A percentile compares a stretch with the other conserved stretches of the same genome.
Conservation (phyloP, 225 moss, liverwort and hornwort genomes). For the Physcomitrellopsis africana region DNA sequence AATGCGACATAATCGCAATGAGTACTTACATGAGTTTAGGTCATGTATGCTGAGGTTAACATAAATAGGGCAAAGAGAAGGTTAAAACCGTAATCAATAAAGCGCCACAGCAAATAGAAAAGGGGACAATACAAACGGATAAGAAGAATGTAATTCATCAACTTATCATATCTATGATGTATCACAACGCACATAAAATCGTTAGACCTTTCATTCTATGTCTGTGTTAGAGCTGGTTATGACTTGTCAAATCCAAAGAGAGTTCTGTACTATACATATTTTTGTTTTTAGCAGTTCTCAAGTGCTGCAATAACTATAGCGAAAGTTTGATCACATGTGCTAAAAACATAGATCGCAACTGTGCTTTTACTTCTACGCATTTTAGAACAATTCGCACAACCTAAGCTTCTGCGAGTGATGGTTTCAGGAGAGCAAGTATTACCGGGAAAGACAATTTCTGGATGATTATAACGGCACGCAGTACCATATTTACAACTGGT, state of each 20-base stretch:
- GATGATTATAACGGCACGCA: conserved; percentile 89
- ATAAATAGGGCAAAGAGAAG: neutral
- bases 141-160: neutral
- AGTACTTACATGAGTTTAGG: neutral
- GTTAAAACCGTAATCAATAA: neutral
- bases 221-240: fast-evolving
- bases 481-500: conserved; percentile 88
- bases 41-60: neutral
- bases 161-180: neutral
- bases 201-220: neutral
- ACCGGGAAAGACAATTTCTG: conserved; percentile 67
- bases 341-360: neutral
- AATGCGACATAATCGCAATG: neutral
- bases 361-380: neutral
- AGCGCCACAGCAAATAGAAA: neutral
- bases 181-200: too few species aligned
- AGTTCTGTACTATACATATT: neutral
- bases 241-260: fast-evolving
- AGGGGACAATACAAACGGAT: neutral
- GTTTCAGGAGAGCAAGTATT: neutral
- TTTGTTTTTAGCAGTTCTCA: neutral
- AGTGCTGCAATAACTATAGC: neutral
- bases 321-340: neutral
- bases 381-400: neutral
- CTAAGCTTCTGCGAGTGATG: fast-evolving